phyloP scores from a whole-genome alignment of 495 filamentous ascomycete genomes.

The Penicillium waksmanii region DNA sequence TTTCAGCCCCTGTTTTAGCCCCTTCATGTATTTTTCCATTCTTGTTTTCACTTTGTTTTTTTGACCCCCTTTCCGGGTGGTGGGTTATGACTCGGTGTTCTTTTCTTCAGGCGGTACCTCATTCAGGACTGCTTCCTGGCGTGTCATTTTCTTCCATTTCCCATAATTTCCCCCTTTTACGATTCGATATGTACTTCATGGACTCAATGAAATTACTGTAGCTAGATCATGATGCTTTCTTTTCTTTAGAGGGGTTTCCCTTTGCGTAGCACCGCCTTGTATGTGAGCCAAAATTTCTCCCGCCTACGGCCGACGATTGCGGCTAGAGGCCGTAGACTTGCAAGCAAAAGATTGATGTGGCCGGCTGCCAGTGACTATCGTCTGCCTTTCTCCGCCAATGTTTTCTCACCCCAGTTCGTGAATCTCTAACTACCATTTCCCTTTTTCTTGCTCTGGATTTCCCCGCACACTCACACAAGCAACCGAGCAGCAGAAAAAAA shows the following conservation, averaged over 20 bases:
- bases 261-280: constrained; percentile 1
- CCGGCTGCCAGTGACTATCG: too few species aligned
- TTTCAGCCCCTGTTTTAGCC: constrained; percentile 12
- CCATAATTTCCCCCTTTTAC: constrained; percentile 20
- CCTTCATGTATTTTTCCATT: constrained; percentile 14
- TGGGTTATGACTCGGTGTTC: background rate
- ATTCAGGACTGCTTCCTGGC: background rate
- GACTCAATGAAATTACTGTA: constrained; percentile 25
- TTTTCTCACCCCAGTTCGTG: too few species aligned
- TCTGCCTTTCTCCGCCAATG: too few species aligned
- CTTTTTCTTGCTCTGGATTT: too few species aligned
- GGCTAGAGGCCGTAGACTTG: too few species aligned
- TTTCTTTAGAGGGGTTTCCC: background rate
- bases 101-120: constrained; percentile 5
- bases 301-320: too few species aligned
- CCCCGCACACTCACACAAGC: too few species aligned
- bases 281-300: background rate
- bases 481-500: too few species aligned
- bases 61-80: background rate
- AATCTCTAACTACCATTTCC: too few species aligned
- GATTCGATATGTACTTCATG: constrained; percentile 28
- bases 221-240: constrained; percentile 9
- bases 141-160: constrained; percentile 15
- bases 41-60: constrained; percentile 9
- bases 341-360: too few species aligned